Evolutionary conservation across 257 asterid genomes (phyloP).

Genomic region (Plantago major): DNA sequence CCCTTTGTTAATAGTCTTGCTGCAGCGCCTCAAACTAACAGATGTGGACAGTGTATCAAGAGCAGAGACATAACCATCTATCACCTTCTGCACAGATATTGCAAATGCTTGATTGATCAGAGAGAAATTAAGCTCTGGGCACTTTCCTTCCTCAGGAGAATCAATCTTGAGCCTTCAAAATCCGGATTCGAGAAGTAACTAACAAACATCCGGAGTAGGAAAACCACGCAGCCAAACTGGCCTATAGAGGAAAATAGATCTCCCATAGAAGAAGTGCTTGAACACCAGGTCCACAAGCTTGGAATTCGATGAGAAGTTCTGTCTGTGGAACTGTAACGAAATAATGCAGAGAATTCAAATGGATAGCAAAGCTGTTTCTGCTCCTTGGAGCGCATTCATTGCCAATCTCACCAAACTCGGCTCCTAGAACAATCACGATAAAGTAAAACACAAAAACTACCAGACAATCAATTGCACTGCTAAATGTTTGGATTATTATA

Average conservation of each 20-base stretch:
- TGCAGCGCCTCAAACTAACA: slow-evolving; percentile 56
- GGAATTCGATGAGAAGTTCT: slow-evolving; percentile 72
- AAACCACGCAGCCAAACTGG: slow-evolving; percentile 67
- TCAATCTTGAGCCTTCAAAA: slow-evolving; percentile 22
- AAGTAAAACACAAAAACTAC: slow-evolving; percentile 1
- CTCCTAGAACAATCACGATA: slow-evolving; percentile 47
- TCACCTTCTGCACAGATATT: slow-evolving; percentile 68
- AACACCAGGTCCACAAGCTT: slow-evolving; percentile 71
- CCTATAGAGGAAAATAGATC: slow-evolving; percentile 77
- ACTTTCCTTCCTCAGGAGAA: slow-evolving; percentile 27
- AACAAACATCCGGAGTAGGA: slow-evolving; percentile 67
- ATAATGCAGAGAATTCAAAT: slow-evolving; percentile 54
- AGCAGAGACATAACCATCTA: slow-evolving; percentile 70
- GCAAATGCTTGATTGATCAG: slow-evolving; percentile 94
- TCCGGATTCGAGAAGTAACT: slow-evolving; percentile 47
- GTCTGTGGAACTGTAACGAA: slow-evolving; percentile 72
- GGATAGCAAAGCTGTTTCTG: slow-evolving; percentile 70
- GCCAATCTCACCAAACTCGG: slow-evolving; percentile 84
- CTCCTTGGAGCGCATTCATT: slow-evolving; percentile 86
- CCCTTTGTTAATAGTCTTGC: slow-evolving; percentile 50
- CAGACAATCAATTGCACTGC: slow-evolving; percentile 1
- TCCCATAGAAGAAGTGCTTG: slow-evolving; percentile 75
- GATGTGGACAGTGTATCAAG: slow-evolving; percentile 80
- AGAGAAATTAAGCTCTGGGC: slow-evolving; percentile 28
- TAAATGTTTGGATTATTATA: too few relatives aligned